Base-by-base conservation (phyloP, 2,329 filamentous ascomycete genomes). In the Paramyrothecium roridum region DNA sequence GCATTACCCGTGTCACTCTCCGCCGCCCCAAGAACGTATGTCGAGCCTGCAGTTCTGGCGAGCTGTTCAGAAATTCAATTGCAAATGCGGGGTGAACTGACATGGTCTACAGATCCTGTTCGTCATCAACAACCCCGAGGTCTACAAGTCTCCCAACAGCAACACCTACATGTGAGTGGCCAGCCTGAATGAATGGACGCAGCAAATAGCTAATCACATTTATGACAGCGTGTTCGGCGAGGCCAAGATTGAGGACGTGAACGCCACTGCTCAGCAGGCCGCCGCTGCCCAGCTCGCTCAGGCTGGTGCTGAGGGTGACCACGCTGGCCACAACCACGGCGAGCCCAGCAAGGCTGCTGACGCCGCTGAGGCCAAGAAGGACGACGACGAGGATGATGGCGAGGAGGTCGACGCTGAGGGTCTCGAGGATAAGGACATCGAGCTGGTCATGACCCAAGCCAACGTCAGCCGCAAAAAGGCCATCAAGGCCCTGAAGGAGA, bases 241-340 rank as follows among this genome's bases (percentile, higher is more conserved):
- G 85, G 95, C 96, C 74, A 99, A 99, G 90, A 98, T 99, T 65
- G 95, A 99, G 86, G 96, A 99, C 79, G 85, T 98, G 71, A 99
- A 98, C 88, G 96, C 95, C 69, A 91, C 93, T 74, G 93, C 93
- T 70, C 95, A 98, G 83, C 91, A 93, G 70, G 91, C 90, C 66
- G 95, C 95, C 68, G 93, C 93, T 68, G 91, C 96, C 80, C 93
- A 97, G 81, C 90, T 99, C 67, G 92, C 92, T 68, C 87, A 87
- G 69, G 83, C 83, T 59, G 80, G 80, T 65, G 78, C 79, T 61
- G 80, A 80, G 59, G 83, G 87, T 73, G 86, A 89, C 72, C 87
- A 89, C 78, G 80, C 86, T 63, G 84, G 84, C 63, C 86, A 91
- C 79, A 83, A 86, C 76, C 86, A 90, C 78, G 86, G 83, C 69